phyloP scores from a whole-genome alignment of 78 protist species.

The Isochrysis galbana region DNA sequence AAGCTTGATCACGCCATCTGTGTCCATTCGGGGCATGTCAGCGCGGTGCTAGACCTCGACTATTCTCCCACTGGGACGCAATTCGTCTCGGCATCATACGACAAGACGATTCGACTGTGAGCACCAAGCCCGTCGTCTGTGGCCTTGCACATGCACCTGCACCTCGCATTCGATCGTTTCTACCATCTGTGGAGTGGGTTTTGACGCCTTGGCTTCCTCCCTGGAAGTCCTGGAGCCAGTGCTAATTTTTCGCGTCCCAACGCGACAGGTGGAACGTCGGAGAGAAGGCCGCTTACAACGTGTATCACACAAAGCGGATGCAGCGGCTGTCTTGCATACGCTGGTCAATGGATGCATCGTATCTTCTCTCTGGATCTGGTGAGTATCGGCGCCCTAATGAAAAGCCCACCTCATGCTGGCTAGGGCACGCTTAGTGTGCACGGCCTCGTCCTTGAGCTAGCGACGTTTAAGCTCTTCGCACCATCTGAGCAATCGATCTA shows the following conservation, averaged over 20 bases:
- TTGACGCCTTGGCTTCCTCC: background rate
- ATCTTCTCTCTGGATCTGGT: slow-evolving; percentile 82
- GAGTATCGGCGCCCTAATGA: too few relatives aligned
- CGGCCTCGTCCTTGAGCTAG: too few relatives aligned
- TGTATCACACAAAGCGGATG: slow-evolving; percentile 95
- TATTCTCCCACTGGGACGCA: slow-evolving; percentile 93
- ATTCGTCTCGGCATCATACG: slow-evolving; percentile 88
- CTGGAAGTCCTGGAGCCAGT: background rate
- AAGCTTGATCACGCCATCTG: slow-evolving; percentile 69
- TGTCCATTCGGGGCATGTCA: slow-evolving; percentile 87
- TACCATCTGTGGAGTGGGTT: background rate
- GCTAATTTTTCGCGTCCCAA: too few relatives aligned
- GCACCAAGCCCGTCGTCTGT: too few relatives aligned
- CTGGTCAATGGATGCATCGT: slow-evolving; percentile 75
- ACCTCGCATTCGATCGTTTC: background rate
- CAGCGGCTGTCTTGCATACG: slow-evolving; percentile 63
- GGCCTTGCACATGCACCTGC: slow-evolving; percentile 28
- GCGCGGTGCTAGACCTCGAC: slow-evolving; percentile 87
- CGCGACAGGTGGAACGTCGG: too few relatives aligned
- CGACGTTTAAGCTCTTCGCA: too few relatives aligned
- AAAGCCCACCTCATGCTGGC: too few relatives aligned
- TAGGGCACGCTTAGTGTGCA: too few relatives aligned
- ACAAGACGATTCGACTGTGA: slow-evolving; percentile 87
- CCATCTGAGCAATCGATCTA: too few relatives aligned
- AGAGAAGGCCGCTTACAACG: slow-evolving; percentile 23